These are phyloP conservation scores for Cutaneotrichosporon sp. DNA, from an alignment of 1,284 basidiomycete species.

Conservation along the genomic window DNA sequence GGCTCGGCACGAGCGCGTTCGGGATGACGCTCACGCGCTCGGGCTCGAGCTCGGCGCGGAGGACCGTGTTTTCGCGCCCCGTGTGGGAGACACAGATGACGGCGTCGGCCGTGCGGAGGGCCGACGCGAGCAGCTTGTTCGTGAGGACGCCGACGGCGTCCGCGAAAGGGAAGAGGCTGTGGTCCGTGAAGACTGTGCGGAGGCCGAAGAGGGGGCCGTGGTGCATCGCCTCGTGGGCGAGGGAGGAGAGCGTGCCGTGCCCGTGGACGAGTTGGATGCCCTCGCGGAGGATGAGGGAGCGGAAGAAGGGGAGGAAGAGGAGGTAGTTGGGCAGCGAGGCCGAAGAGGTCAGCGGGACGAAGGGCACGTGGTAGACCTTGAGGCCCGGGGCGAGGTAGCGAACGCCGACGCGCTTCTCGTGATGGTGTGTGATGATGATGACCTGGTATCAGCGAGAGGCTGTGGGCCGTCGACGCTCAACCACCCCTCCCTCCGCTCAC, in stretches of 20 bases:
- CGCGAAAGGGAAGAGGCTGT: slow-evolving; percentile 93
- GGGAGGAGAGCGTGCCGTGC: slow-evolving; percentile 84
- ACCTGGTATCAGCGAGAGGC: slow-evolving; percentile 62
- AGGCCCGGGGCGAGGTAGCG: slow-evolving; percentile 73
- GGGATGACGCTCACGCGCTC: slow-evolving; percentile 85
- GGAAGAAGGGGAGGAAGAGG: slow-evolving; percentile 84
- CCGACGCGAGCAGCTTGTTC: slow-evolving; percentile 88
- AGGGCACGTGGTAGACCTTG: slow-evolving; percentile 94
- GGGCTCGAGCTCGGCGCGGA: slow-evolving; percentile 76
- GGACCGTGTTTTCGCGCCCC: slow-evolving; percentile 91
- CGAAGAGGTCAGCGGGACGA: slow-evolving; percentile 79
- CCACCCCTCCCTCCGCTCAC: too few species aligned
- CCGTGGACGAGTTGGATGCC: slow-evolving; percentile 85
- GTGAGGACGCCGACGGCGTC: slow-evolving; percentile 95
- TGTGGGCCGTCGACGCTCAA: too few species aligned
- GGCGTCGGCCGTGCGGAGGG: slow-evolving; percentile 85
- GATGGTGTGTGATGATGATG: slow-evolving; percentile 91
- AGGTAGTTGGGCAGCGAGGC: slow-evolving; percentile 96
- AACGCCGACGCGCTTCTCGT: slow-evolving; percentile 79
- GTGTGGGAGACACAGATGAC: slow-evolving; percentile 98
- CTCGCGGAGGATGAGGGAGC: slow-evolving; percentile 86
- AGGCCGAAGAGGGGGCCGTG: slow-evolving; percentile 78
- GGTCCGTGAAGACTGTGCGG: slow-evolving; percentile 89
- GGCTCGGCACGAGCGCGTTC: slow-evolving; percentile 85
- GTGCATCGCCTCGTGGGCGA: slow-evolving; percentile 87